Evolutionary conservation across 768 basidiomycete genomes (phyloP), one percentile per base, ranked within the genome.

Genomic region (Suillus fuscotomentosus): DNA sequence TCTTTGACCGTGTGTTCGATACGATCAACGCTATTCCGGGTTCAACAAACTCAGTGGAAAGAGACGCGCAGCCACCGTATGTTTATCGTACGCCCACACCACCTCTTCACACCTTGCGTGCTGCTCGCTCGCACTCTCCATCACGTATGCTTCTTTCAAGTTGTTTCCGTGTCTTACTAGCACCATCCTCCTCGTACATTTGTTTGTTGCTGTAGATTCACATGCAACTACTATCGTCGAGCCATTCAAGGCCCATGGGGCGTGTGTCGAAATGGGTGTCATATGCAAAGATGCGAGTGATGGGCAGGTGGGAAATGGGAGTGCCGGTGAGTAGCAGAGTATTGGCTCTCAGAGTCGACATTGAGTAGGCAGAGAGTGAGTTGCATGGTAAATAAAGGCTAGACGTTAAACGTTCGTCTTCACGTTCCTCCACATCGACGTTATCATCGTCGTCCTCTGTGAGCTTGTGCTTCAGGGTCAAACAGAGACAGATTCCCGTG

Each of bases 221-320:
- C 31, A 31, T 83, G 69, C 91, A 94, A 27, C 90, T 92, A 27
- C 80, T 88, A 76, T 95, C 93, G 73, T 93, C 87, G 22, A 95
- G 83, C 93, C 93, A 95, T 77, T 95, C 93, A 9, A 95, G 78
- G 9, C 84, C 92, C 66, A 92, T 82, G 0, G 92, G 92, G 22
- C 84, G 80, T 0, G 87, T 82, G 55, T 90, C 88, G 70, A 91
- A 92, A 68, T 94, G 89, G 2, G 86, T 90, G 41, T 88, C 88
- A 69, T 94, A 95, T 0, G 89, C 92, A 71, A 94, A 94, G 61
- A 95, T 82, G 45, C 89, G 84, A 3, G 85, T 80, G 3, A 93
- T 95, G 27, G 91, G 86, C 10, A 95, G 83, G 69, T 88, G 84
- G 5, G 88, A 81, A 63, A 95, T 91, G 0, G 93, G 90, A 8